Evolutionary conservation across 495 filamentous ascomycete genomes (phyloP).

Genomic region (Penicillium robsamsonii): DNA sequence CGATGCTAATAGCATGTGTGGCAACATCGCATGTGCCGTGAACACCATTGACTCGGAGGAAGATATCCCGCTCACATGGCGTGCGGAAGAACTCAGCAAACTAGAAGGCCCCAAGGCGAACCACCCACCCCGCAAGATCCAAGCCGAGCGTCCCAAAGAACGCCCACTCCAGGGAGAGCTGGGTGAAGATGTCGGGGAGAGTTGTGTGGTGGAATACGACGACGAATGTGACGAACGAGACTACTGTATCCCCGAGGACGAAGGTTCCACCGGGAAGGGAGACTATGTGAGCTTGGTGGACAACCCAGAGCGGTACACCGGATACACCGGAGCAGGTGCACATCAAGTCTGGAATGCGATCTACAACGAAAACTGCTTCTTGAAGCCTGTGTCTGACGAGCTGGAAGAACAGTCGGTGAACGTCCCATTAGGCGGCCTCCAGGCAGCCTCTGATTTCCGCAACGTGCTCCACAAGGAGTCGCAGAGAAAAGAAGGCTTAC

Average conservation of each 20-base stretch:
- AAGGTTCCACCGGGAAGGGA: constrained; percentile 78
- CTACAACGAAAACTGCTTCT: constrained; percentile 96
- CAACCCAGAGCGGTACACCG: constrained; percentile 94
- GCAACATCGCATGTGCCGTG: constrained; percentile 96
- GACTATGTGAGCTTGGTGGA: constrained; percentile 94
- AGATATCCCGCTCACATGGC: constrained; percentile 88
- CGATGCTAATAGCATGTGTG: constrained; percentile 91
- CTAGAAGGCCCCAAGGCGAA: constrained; percentile 86
- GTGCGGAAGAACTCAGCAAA: constrained; percentile 87
- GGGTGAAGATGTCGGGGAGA: constrained; percentile 86
- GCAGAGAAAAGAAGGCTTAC: constrained; percentile 63
- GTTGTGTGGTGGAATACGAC: constrained; percentile 94
- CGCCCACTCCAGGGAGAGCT: constrained; percentile 78
- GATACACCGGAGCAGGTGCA: constrained; percentile 79
- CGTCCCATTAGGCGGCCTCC: constrained; percentile 35
- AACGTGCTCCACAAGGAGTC: constrained; percentile 73
- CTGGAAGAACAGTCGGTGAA: constrained; percentile 32
- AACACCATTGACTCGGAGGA: constrained; percentile 94
- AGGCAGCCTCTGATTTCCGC: constrained; percentile 80
- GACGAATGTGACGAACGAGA: constrained; percentile 97
- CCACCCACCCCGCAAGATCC: constrained; percentile 74
- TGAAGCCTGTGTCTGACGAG: constrained; percentile 54
- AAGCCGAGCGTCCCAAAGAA: constrained; percentile 62
- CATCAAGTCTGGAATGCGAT: constrained; percentile 94
- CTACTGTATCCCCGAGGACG: constrained; percentile 96